Percentiles rank a stretch among this genome's conserved stretches.
These are phyloP conservation scores for Ogataea polymorpha DNA, from an alignment of 805 yeast genomes.

Conservation along the genomic window DNA sequence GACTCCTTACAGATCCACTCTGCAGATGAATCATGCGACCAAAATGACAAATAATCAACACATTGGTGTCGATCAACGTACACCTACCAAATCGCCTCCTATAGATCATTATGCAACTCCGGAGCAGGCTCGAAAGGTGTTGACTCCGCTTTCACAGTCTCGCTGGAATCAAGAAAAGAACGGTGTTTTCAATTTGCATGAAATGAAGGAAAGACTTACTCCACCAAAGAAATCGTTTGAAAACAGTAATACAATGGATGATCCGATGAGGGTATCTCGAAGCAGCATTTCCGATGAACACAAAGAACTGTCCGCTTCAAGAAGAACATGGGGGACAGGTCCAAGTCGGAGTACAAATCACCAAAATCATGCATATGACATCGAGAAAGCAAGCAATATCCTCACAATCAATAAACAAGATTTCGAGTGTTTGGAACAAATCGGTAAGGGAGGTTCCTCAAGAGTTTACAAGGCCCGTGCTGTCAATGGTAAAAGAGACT, in stretches of 20 bases:
- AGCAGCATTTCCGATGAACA: conserved; percentile 1
- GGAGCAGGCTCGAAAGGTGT: conserved; percentile 24
- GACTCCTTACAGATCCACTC: conserved; percentile 8
- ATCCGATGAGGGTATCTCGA: not conserved
- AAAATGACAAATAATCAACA: not conserved
- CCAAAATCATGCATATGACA: conserved; percentile 2
- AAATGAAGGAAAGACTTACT: conserved; percentile 2
- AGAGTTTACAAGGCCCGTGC: conserved; percentile 79
- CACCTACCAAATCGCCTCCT: conserved; percentile 8
- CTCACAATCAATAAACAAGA: conserved; percentile 51
- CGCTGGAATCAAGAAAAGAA: conserved; percentile 9
- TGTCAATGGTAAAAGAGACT: conserved; percentile 46
- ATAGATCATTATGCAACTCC: conserved; percentile 22
- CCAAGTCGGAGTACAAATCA: not conserved
- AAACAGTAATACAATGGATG: too few species aligned
- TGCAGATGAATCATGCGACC: conserved; percentile 13
- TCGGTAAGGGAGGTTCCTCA: conserved; percentile 92
- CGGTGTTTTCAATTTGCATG: conserved; percentile 4
- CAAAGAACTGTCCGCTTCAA: not conserved
- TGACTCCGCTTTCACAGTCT: conserved; percentile 22
- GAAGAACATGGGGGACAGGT: not conserved
- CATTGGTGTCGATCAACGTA: not conserved
- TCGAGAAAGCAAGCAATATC: conserved; percentile 12
- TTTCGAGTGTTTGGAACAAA: conserved; percentile 70
- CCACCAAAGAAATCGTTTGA: not conserved